Evolutionary conservation across 2,329 filamentous ascomycete genomes (phyloP).

Genomic region (Septoria petroselini): DNA sequence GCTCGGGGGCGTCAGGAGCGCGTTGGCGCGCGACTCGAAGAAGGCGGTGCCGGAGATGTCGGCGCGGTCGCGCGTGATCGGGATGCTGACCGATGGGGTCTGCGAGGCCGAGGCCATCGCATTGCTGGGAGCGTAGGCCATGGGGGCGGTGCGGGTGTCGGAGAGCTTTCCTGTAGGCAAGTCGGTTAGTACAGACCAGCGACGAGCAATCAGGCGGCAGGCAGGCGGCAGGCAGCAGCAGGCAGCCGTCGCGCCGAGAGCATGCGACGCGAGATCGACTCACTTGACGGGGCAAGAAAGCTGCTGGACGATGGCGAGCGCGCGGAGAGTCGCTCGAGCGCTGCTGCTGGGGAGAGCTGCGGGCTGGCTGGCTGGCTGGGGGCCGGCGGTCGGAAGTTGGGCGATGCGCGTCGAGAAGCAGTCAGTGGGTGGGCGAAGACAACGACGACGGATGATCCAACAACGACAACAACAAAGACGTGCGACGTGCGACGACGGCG

Average conservation of each 20-base stretch:
- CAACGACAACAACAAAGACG: too few relatives aligned
- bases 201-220: conserved; percentile 4
- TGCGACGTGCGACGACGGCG: too few relatives aligned
- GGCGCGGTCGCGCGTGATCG: conserved; percentile 28
- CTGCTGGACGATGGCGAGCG: conserved; percentile 22
- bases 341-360: conserved; percentile 3
- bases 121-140: conserved; percentile 35
- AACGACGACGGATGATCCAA: not conserved
- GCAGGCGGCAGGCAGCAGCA: conserved; percentile 18
- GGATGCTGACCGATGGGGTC: conserved; percentile 33
- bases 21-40: conserved; percentile 37
- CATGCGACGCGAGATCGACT: conserved; percentile 30
- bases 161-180: conserved; percentile 38
- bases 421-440: not conserved
- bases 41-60: conserved; percentile 31
- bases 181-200: conserved; percentile 11
- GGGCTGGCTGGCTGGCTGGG: conserved; percentile 1
- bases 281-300: conserved; percentile 39
- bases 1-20: conserved; percentile 87
- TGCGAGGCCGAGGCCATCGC: conserved; percentile 38
- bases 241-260: conserved; percentile 4
- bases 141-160: conserved; percentile 26
- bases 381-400: conserved; percentile 15
- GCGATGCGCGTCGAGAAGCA: conserved; percentile 3
- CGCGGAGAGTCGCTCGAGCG: conserved; percentile 20